These are phyloP conservation scores for Phlyctochytrium planicorne DNA, from an alignment of 192 early-diverging fungal species.

Conservation along the genomic window DNA sequence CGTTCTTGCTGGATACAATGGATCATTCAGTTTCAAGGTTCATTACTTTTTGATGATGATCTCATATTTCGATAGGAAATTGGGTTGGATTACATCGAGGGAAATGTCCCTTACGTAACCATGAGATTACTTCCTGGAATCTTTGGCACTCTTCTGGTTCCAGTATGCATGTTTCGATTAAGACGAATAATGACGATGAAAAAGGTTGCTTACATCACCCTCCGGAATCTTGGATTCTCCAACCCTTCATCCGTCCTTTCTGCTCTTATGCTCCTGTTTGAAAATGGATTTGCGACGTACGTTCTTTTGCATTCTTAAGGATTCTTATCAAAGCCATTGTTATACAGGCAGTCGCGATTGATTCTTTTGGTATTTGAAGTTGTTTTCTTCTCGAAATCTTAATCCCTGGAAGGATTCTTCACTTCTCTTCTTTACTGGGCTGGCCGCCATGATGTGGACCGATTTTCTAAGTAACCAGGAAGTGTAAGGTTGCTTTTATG, in stretches of 20 bases:
- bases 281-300: slow-evolving; percentile 33
- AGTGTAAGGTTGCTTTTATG: slow-evolving; percentile 11
- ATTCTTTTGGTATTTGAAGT: slow-evolving; percentile 40
- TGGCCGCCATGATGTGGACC: slow-evolving; percentile 47
- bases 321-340: neutral
- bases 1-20: slow-evolving; percentile 49
- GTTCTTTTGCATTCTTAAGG: slow-evolving; percentile 4
- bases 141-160: slow-evolving; percentile 75
- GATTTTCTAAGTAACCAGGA: slow-evolving; percentile 45
- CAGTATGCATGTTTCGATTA: slow-evolving; percentile 24
- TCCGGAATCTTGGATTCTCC: slow-evolving; percentile 49
- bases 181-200: neutral
- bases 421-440: slow-evolving; percentile 52
- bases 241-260: slow-evolving; percentile 38
- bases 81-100: slow-evolving; percentile 79
- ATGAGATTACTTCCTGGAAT: slow-evolving; percentile 79
- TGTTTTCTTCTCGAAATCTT: neutral
- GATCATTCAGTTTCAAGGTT: slow-evolving; percentile 45
- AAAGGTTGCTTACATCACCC: slow-evolving; percentile 47
- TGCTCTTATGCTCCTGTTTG: slow-evolving; percentile 45
- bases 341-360: slow-evolving; percentile 44
- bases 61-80: slow-evolving; percentile 62
- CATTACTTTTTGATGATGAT: neutral
- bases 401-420: slow-evolving; percentile 40
- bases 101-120: slow-evolving; percentile 84